Conservation (phyloP, 2,329 filamentous ascomycete species). For the Phoma sp. region DNA sequence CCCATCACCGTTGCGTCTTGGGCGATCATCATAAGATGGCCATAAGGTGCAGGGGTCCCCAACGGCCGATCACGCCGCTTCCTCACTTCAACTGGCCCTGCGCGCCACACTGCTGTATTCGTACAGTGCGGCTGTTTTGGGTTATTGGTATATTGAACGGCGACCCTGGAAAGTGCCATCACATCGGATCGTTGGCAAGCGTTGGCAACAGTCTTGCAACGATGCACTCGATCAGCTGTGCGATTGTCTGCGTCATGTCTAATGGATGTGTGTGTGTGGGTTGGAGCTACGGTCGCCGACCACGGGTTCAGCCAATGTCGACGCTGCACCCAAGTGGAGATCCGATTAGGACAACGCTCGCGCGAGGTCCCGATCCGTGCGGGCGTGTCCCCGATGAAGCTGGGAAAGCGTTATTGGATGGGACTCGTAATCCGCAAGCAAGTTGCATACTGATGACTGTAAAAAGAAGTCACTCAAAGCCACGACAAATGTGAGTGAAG, state of each 20-base stretch:
- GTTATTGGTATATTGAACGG: neutral
- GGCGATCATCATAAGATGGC: slow-evolving; percentile 3
- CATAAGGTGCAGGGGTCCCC: slow-evolving; percentile 6
- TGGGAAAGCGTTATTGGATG: neutral
- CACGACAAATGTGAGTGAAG: neutral
- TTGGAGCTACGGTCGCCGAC: slow-evolving; percentile 8
- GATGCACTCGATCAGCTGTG: slow-evolving; percentile 9
- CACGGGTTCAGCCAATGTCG: slow-evolving; percentile 1
- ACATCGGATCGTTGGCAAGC: neutral
- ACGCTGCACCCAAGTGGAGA: slow-evolving; percentile 10
- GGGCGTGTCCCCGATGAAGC: neutral
- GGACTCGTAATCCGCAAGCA: neutral
- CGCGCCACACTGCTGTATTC: slow-evolving; percentile 11
- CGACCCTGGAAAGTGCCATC: neutral
- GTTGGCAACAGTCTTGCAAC: neutral
- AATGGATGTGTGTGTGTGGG: slow-evolving; percentile 1
- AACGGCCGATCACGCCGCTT: slow-evolving; percentile 1
- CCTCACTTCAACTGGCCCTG: slow-evolving; percentile 10
- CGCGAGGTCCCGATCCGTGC: slow-evolving; percentile 10
- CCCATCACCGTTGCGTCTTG: slow-evolving; percentile 3
- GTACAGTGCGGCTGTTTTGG: neutral
- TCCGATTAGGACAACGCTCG: slow-evolving; percentile 3
- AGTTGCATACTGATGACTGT: neutral
- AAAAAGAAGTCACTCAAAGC: neutral
- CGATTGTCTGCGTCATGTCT: slow-evolving; percentile 4